Conservation (phyloP, 2,329 filamentous ascomycete species). For the Xylariaceae sp. region DNA sequence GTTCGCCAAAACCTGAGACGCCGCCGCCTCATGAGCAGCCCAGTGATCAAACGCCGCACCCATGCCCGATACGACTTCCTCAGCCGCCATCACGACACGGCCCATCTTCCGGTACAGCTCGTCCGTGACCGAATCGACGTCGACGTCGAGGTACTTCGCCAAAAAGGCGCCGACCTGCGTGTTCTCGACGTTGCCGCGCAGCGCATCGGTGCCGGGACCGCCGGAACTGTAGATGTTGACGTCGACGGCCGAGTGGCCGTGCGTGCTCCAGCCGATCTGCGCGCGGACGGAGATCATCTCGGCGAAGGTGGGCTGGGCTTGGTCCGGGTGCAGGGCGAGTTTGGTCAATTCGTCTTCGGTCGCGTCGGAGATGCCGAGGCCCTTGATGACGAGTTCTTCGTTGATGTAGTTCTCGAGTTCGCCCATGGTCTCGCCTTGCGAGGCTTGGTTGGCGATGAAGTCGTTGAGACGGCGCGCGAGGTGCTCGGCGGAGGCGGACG, state of each 20-base stretch:
- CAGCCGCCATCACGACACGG: conserved; percentile 26
- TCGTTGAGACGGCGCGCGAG: conserved; percentile 57
- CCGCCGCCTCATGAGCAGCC: conserved; percentile 26
- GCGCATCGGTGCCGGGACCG: conserved; percentile 55
- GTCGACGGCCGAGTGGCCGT: conserved; percentile 89
- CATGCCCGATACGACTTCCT: neutral
- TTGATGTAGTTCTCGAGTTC: conserved; percentile 61
- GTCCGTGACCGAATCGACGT: conserved; percentile 71
- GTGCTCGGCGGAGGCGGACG: conserved; percentile 72
- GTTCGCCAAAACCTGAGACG: conserved; percentile 3
- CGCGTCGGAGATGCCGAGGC: conserved; percentile 72
- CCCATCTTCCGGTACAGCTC: conserved; percentile 60
- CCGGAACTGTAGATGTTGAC: conserved; percentile 91
- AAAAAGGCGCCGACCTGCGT: conserved; percentile 85
- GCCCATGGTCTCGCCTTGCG: conserved; percentile 26
- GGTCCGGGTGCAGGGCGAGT: conserved; percentile 54
- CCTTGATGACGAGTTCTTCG: conserved; percentile 58
- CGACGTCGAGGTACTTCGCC: conserved; percentile 69
- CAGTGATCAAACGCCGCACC: conserved; percentile 24
- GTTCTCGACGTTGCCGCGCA: conserved; percentile 89
- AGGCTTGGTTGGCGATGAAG: conserved; percentile 44
- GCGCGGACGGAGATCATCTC: conserved; percentile 83
- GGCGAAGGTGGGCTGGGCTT: conserved; percentile 59
- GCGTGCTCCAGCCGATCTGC: conserved; percentile 89
- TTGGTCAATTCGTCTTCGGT: conserved; percentile 63